phyloP scores from a whole-genome alignment of 176 grass and related monocot species.

The Oryza glumipatula region DNA sequence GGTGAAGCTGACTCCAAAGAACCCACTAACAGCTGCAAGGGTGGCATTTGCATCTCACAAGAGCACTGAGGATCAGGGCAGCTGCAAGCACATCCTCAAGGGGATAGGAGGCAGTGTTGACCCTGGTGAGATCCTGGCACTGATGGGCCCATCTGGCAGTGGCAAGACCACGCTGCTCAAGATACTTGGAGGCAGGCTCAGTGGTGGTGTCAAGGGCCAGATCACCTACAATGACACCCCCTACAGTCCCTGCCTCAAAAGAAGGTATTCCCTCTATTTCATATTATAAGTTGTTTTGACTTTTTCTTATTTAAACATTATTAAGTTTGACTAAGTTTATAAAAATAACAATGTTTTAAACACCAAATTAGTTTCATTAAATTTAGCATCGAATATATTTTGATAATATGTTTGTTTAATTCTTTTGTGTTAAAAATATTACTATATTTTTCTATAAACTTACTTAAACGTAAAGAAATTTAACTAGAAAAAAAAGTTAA shows the following conservation, averaged over 20 bases:
- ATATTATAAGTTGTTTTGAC: too few relatives aligned
- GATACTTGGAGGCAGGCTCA: slow-evolving; percentile 77
- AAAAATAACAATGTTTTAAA: too few relatives aligned
- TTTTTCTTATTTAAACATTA: too few relatives aligned
- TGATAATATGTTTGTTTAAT: too few relatives aligned
- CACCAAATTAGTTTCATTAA: too few relatives aligned
- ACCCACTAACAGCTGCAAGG: slow-evolving; percentile 61
- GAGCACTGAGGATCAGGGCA: slow-evolving; percentile 53
- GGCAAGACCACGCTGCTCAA: slow-evolving; percentile 93
- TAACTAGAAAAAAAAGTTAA: too few relatives aligned
- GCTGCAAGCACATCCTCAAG: slow-evolving; percentile 83
- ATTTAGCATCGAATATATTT: too few relatives aligned
- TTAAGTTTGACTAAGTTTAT: too few relatives aligned
- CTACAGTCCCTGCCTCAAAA: slow-evolving; percentile 75
- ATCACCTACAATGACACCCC: slow-evolving; percentile 84
- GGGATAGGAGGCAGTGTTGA: slow-evolving; percentile 80
- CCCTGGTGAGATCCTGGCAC: slow-evolving; percentile 81
- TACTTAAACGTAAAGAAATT: too few relatives aligned
- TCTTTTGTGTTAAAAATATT: too few relatives aligned
- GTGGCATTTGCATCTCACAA: slow-evolving; percentile 43
- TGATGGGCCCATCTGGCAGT: slow-evolving; percentile 95
- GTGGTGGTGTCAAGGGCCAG: slow-evolving; percentile 67
- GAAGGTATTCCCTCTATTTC: slow-evolving; percentile 42
- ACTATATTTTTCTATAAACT: too few relatives aligned
- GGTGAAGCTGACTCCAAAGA: slow-evolving; percentile 58